Percentiles rank a stretch among this genome's conserved stretches.
These are phyloP conservation scores for Aspergillus sp. DNA, from an alignment of 2,329 filamentous ascomycete genomes.

Conservation along the genomic window DNA sequence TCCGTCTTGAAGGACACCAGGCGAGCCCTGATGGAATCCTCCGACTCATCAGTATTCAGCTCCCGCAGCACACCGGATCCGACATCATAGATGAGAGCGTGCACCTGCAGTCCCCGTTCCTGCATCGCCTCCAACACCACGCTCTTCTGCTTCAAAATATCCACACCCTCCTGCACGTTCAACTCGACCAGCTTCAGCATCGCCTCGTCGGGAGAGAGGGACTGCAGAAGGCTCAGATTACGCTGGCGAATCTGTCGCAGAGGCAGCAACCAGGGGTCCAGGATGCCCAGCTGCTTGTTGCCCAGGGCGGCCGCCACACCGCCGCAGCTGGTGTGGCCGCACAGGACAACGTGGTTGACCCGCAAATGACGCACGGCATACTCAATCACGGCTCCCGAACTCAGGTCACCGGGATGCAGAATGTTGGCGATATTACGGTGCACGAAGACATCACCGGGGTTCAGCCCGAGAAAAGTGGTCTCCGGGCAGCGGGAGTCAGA, in stretches of 20 bases:
- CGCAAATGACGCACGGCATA: slow-evolving; percentile 72
- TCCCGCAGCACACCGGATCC: slow-evolving; percentile 54
- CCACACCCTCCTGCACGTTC: slow-evolving; percentile 69
- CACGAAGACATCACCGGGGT: slow-evolving; percentile 82
- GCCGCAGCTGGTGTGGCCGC: slow-evolving; percentile 61
- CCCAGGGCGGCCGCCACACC: slow-evolving; percentile 55
- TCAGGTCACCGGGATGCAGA: slow-evolving; percentile 71
- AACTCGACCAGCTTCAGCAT: slow-evolving; percentile 67
- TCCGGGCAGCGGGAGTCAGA: slow-evolving; percentile 83
- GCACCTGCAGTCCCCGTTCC: slow-evolving; percentile 69
- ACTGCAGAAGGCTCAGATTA: slow-evolving; percentile 50
- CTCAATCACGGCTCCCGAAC: slow-evolving; percentile 71
- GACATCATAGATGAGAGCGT: slow-evolving; percentile 74
- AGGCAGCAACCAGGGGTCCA: slow-evolving; percentile 62
- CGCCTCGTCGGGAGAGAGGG: slow-evolving; percentile 47
- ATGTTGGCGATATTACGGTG: slow-evolving; percentile 92
- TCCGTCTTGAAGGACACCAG: slow-evolving; percentile 40
- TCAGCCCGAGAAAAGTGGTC: slow-evolving; percentile 72
- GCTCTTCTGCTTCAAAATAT: slow-evolving; percentile 65
- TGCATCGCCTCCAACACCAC: slow-evolving; percentile 67
- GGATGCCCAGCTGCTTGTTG: slow-evolving; percentile 56
- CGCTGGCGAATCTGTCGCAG: slow-evolving; percentile 54
- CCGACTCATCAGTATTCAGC: slow-evolving; percentile 46
- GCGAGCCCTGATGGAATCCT: slow-evolving; percentile 38
- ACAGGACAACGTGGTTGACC: slow-evolving; percentile 62